Evolutionary conservation across 2,329 filamentous ascomycete species (phyloP).

Genomic region (Parafenestella ontariensis): DNA sequence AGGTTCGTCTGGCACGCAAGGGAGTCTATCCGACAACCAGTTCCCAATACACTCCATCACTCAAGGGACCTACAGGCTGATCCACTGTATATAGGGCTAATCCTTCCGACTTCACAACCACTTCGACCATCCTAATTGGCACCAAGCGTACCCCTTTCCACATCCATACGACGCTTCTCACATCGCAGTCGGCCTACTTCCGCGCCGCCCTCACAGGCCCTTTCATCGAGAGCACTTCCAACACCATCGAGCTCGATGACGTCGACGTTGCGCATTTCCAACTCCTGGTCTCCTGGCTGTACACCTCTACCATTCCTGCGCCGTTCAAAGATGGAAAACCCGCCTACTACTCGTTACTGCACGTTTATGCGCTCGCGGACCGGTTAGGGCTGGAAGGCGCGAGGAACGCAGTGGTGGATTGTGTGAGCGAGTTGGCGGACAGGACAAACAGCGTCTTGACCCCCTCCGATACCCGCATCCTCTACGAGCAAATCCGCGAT

Average conservation of each 20-base stretch:
- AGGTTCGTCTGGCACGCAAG: conserved; percentile 26
- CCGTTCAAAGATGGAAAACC: conserved; percentile 56
- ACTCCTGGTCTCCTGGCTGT: conserved; percentile 60
- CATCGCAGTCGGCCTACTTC: conserved; percentile 58
- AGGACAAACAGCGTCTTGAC: conserved; percentile 58
- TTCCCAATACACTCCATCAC: neutral
- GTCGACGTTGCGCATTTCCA: conserved; percentile 56
- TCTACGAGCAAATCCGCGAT: conserved; percentile 55
- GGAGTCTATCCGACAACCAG: conserved; percentile 3
- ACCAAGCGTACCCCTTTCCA: conserved; percentile 50
- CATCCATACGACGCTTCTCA: conserved; percentile 59
- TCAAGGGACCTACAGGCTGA: neutral
- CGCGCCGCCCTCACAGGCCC: conserved; percentile 56
- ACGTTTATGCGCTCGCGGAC: conserved; percentile 57
- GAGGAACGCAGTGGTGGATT: conserved; percentile 54
- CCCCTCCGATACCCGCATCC: conserved; percentile 56
- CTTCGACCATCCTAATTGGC: conserved; percentile 49
- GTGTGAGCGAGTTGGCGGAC: conserved; percentile 55
- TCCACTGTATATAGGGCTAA: conserved; percentile 45
- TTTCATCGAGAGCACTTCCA: conserved; percentile 55
- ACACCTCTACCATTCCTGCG: conserved; percentile 51
- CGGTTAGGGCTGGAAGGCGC: conserved; percentile 55
- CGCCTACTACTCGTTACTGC: conserved; percentile 59
- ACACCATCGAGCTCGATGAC: conserved; percentile 54
- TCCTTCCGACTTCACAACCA: conserved; percentile 51